A percentile compares a stretch with the other conserved stretches of the same genome.
These are phyloP conservation scores for Solanum microdontum DNA, from an alignment of 257 asterid genomes.

Conservation along the genomic window DNA sequence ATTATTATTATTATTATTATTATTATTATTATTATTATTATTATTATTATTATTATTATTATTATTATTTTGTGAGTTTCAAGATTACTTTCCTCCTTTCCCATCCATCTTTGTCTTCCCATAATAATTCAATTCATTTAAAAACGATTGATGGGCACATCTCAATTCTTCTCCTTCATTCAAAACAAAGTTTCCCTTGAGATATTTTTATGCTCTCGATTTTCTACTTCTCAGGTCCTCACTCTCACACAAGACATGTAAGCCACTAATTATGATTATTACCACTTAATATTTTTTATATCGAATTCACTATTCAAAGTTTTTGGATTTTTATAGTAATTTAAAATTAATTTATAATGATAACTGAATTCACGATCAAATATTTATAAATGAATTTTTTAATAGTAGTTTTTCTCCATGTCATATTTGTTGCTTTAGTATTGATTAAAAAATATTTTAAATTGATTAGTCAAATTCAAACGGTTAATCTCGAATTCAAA, in stretches of 20 bases:
- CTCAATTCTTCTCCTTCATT: conserved; percentile 28
- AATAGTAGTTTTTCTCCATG: background rate
- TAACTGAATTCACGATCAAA: background rate
- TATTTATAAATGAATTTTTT: no score
- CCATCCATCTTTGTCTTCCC: background rate
- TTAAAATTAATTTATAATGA: background rate
- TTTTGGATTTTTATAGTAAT: background rate
- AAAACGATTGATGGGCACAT: conserved; percentile 36
- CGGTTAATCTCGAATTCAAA: fast-evolving
- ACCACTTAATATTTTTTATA: background rate
- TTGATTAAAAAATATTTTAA: background rate
- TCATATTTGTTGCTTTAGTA: background rate
- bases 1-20: no score
- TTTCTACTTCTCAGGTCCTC: background rate
- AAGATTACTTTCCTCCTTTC: background rate
- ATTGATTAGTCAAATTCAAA: background rate
- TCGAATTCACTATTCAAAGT: background rate
- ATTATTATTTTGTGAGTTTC: background rate
- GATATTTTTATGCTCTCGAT: conserved; percentile 15
- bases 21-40: no score
- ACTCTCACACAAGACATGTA: background rate
- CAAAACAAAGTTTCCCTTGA: background rate
- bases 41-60: no score
- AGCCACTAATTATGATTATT: background rate
- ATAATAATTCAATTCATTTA: background rate